Evolutionary conservation across 2,329 filamentous ascomycete species (phyloP), one percentile per base, ranked within the genome.

Genomic region (Xylariaceae sp.): DNA sequence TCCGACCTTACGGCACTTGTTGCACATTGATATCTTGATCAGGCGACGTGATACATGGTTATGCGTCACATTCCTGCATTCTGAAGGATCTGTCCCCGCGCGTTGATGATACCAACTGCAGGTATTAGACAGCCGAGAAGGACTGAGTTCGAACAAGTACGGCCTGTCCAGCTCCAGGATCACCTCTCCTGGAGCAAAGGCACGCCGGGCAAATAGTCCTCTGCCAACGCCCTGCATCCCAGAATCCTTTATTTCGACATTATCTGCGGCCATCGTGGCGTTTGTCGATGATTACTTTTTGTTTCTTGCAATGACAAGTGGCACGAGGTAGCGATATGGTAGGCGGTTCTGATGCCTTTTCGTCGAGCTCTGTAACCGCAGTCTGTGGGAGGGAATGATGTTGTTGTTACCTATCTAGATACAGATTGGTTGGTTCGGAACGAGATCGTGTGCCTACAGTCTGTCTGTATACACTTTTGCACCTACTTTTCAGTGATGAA

Each of bases 91-190:
- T 2, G 55, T 61, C 26, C 60, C 61, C 8, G 45, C 59, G 34
- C 65, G 65, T 26, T 67, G 65, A 30, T 61, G 62, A 48, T 65
- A 67, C 65, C 65, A 67, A 30, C 58, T 62, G 50, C 65, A 67
- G 6, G 63, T 67, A 54, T 67, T 65, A 7, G 50, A 50, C 60
- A 63, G 55, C 27, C 61, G 64, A 1, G 60, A 60, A 2, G 43
- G 32, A 29, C 64, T 60, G 26, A 64, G 59, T 46, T 67, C 65
- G 6, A 62, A 56, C 26, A 67, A 58, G 29, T 64, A 57, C 19
- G 65, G 64, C 12, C 65, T 64, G 46, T 64, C 64, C 26, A 67
- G 44, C 7, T 56, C 32, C 6, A 61, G 47, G 39, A 67, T 57
- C 1, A 57, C 34, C 34, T 67, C 64, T 27, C 65, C 65, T 1